Evolutionary conservation across 192 early-diverging fungal genomes (phyloP).

Genomic region (Phycomyces nitens): DNA sequence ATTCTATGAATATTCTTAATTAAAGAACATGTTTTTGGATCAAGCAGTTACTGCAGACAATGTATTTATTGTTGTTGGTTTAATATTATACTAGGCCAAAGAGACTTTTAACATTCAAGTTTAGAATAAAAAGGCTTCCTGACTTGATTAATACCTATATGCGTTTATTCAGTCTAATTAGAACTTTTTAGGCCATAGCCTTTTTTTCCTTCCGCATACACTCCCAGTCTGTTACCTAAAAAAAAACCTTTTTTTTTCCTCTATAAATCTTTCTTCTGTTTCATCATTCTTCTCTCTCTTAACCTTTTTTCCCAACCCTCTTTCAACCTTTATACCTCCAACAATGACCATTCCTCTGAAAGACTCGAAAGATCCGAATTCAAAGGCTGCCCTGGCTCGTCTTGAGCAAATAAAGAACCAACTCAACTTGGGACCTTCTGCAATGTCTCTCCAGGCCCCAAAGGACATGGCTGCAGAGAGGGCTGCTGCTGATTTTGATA

Average conservation of each 20-base stretch:
- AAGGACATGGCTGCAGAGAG: constrained; percentile 52
- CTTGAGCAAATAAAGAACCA: constrained; percentile 24
- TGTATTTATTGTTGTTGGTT: too few relatives aligned
- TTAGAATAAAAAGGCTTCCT: too few relatives aligned
- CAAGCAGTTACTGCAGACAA: too few relatives aligned
- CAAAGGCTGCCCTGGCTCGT: constrained; percentile 17
- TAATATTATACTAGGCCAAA: too few relatives aligned
- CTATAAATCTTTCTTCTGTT: background rate
- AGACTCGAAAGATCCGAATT: constrained; percentile 19
- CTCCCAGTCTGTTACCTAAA: too few relatives aligned
- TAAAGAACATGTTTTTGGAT: too few relatives aligned
- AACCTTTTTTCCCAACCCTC: background rate
- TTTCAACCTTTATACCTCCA: background rate
- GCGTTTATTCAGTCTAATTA: too few relatives aligned
- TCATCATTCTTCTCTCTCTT: constrained; percentile 2
- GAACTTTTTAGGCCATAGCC: too few relatives aligned
- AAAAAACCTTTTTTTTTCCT: background rate
- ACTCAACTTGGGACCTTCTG: constrained; percentile 19
- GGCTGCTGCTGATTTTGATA: constrained; percentile 50
- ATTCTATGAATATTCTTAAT: too few relatives aligned
- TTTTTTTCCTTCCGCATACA: too few relatives aligned
- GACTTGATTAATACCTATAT: too few relatives aligned
- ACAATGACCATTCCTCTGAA: constrained; percentile 3
- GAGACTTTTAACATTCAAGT: too few relatives aligned
- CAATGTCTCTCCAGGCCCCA: constrained; percentile 25